Evolutionary conservation across 257 asterid genomes (phyloP).

Genomic region (Forsythia viridissima): DNA sequence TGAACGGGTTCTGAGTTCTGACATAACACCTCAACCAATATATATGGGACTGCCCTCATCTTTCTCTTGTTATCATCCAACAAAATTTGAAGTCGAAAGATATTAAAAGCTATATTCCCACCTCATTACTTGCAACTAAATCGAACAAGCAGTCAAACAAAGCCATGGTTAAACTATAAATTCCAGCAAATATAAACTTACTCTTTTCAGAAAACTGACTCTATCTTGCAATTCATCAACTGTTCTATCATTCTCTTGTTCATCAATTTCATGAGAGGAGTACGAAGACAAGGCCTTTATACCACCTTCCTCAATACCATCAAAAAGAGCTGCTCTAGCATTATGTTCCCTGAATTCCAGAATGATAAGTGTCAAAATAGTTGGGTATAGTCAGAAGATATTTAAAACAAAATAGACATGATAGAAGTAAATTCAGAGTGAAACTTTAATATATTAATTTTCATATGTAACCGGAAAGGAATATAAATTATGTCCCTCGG

Average conservation of each 20-base stretch:
- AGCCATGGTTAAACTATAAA: no score
- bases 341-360: conserved; percentile 61
- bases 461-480: neutral
- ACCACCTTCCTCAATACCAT: conserved; percentile 96
- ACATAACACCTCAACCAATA: no score
- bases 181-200: conserved; percentile 22
- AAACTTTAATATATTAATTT: neutral
- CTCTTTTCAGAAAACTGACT: conserved; percentile 77
- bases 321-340: conserved; percentile 74
- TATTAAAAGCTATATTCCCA: no score
- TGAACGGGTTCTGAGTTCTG: no score
- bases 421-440: neutral
- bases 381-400: neutral
- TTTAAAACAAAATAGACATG: neutral
- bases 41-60: no score
- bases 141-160: no score
- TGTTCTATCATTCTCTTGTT: conserved; percentile 81
- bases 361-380: neutral
- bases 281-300: conserved; percentile 75
- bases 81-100: no score
- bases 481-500: no score
- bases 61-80: no score
- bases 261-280: conserved; percentile 82
- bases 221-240: conserved; percentile 80
- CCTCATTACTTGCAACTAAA: no score